Evolutionary conservation across 2,329 filamentous ascomycete genomes (phyloP).

Genomic region (Ambrosiella xylebori): DNA sequence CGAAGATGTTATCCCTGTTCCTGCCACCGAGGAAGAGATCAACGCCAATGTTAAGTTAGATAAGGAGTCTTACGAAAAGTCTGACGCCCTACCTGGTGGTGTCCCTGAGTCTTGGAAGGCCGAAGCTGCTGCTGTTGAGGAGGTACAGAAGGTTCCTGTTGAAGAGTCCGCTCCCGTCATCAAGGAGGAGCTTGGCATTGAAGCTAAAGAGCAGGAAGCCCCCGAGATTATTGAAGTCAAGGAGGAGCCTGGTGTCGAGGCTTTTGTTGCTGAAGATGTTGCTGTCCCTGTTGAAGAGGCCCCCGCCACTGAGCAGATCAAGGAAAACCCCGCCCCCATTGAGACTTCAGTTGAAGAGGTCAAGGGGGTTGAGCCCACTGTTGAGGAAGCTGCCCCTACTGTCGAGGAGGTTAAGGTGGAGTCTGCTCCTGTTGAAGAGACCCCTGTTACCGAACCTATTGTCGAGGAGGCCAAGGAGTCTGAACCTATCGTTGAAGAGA

Average conservation of each 20-base stretch:
- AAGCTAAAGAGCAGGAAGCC: slow-evolving; percentile 15
- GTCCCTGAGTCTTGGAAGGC: slow-evolving; percentile 52
- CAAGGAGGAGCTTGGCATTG: slow-evolving; percentile 23
- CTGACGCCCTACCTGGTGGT: slow-evolving; percentile 42
- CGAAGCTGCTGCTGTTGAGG: slow-evolving; percentile 45
- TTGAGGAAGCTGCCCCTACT: slow-evolving; percentile 8
- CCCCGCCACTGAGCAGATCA: slow-evolving; percentile 14
- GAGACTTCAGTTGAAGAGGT: slow-evolving; percentile 11
- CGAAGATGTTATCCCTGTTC: slow-evolving; percentile 67
- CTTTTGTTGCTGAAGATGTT: slow-evolving; percentile 22
- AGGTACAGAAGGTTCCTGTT: slow-evolving; percentile 42
- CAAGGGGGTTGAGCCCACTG: slow-evolving; percentile 13
- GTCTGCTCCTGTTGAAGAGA: slow-evolving; percentile 5
- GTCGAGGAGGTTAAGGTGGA: slow-evolving; percentile 8
- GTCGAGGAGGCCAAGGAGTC: slow-evolving; percentile 7
- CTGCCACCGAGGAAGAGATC: slow-evolving; percentile 48
- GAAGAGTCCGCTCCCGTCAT: slow-evolving; percentile 62
- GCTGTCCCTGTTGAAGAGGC: slow-evolving; percentile 46
- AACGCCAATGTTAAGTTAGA: slow-evolving; percentile 62
- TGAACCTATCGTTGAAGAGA: slow-evolving; percentile 12
- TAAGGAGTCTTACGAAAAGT: slow-evolving; percentile 72
- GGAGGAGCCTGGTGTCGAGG: slow-evolving; percentile 13
- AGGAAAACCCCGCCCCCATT: slow-evolving; percentile 13
- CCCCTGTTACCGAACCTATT: slow-evolving; percentile 10
- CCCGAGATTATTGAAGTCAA: slow-evolving; percentile 17